Base-by-base conservation (phyloP, 805 yeast genomes). In the Wickerhamomyces xylosicus region DNA sequence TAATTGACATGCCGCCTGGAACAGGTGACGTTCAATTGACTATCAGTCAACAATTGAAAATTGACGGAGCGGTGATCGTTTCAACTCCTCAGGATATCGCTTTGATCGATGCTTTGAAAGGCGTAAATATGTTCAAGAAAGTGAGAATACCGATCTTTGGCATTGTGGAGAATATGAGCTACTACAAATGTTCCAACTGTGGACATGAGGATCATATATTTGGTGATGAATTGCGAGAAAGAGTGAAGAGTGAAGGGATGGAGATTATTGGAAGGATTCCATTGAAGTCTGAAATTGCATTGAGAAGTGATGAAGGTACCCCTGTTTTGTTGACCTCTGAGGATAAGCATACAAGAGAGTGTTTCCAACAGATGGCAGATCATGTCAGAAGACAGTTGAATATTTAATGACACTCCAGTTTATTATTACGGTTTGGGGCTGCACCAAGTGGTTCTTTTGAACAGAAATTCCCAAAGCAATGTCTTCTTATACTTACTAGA, bases 61-160 rank as follows among this genome's bases (percentile, higher is more conserved):
- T 85, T 0, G 82, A 78, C 48, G 95, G 95, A 0, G 85, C 94
- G 0, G 71, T 85, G 1, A 74, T 85, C 31, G 95, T 85, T 1
- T 76, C 87, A 1, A 85, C 95, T 0, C 90, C 94, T 0, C 95
- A 85, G 55, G 95, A 85, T 46, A 72, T 85, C 32, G 95, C 95
- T 0, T 57, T 85, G 19, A 67, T 79, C 5, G 95, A 85, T 54
- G 94, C 85, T 0, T 72, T 77, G 17, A 78, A 85, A 46, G 95
- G 95, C 0, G 73, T 85, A 10, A 66, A 82, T 10, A 79, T 85
- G 90, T 85, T 81, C 55, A 59, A 73, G 5, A 81, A 80, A 46
- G 82, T 84, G 32, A 59, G 72, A 16, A 74, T 82, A 10, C 94
- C 92, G 0, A 69, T 85, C 0, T 48, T 81, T 21, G 95, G 95